Conservation (phyloP, 148 eudicot genomes). For the Simmondsia chinensis region DNA sequence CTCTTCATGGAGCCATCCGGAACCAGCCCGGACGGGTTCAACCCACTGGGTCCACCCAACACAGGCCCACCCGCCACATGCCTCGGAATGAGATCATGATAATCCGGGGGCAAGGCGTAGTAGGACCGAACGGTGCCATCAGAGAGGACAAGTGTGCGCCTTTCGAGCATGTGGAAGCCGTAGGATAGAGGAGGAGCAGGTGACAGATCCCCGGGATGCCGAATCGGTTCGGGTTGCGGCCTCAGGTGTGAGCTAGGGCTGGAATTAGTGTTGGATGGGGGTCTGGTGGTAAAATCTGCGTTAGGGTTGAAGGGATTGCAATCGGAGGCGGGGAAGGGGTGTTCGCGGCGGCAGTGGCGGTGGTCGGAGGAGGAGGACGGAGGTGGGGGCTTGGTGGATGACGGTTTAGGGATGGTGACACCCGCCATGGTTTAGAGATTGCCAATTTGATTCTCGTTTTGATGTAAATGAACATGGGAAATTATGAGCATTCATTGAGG, state of each 20-base stretch:
- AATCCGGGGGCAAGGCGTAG: conserved; percentile 79
- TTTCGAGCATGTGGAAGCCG: conserved; percentile 91
- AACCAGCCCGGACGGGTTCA: conserved; percentile 21
- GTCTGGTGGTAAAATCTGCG: too few relatives aligned
- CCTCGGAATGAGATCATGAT: conserved; percentile 39
- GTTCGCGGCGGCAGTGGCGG: conserved; percentile 4
- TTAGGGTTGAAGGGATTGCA: conserved; percentile 15
- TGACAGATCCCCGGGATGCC: too few relatives aligned
- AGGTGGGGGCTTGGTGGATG: conserved; percentile 19
- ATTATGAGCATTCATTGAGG: too few relatives aligned
- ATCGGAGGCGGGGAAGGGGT: conserved; percentile 18
- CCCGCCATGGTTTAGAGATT: conserved; percentile 14
- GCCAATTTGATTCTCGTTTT: too few relatives aligned
- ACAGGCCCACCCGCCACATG: conserved; percentile 15
- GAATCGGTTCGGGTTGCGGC: conserved; percentile 7
- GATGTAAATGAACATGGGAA: too few relatives aligned
- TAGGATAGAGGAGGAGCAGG: conserved; percentile 60
- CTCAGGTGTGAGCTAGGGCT: conserved; percentile 3
- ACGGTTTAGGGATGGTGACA: conserved; percentile 17
- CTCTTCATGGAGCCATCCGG: conserved; percentile 47
- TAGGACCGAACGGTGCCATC: conserved; percentile 76
- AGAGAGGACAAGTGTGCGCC: conserved; percentile 52
- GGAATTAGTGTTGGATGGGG: neutral
- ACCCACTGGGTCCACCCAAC: conserved; percentile 6
- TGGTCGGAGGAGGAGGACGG: conserved; percentile 20